A percentile compares a stretch with the other conserved stretches of the same genome.
Evolutionary conservation across 192 early-diverging fungal genomes (phyloP).

Genomic region (Blastocladiella britannica): DNA sequence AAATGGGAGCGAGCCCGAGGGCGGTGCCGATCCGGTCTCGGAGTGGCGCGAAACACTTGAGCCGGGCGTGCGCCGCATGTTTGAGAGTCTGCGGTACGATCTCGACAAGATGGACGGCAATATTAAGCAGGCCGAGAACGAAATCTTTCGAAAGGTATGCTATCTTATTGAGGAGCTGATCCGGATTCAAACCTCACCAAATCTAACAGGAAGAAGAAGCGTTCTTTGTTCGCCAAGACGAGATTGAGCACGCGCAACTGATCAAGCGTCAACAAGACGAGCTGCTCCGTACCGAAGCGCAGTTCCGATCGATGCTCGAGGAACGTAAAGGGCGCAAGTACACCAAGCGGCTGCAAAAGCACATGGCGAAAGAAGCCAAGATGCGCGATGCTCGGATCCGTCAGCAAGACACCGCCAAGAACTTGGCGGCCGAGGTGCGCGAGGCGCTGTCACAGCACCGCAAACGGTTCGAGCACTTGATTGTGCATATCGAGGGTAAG

Average conservation of each 20-base stretch:
- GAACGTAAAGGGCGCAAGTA: not conserved
- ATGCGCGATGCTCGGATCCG: not conserved
- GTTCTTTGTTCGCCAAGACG: not conserved
- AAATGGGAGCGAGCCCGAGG: too few species aligned
- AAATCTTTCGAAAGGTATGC: not conserved
- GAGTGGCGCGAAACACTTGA: too few species aligned
- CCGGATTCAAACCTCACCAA: too few species aligned
- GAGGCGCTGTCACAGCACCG: constrained; percentile 6
- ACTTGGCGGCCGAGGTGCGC: not conserved
- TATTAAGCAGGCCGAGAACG: not conserved
- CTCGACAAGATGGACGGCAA: not conserved
- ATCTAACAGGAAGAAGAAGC: not conserved
- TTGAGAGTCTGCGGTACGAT: too few species aligned
- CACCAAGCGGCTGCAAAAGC: not conserved
- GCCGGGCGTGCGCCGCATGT: too few species aligned
- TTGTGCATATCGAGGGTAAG: constrained; percentile 10
- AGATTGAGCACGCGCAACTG: not conserved
- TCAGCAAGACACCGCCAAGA: not conserved
- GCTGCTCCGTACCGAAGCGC: not conserved
- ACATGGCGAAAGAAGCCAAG: not conserved
- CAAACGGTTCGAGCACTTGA: constrained; percentile 7
- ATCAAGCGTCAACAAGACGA: not conserved
- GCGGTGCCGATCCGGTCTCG: too few species aligned
- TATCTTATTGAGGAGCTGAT: too few species aligned
- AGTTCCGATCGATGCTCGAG: not conserved